Base-by-base conservation (phyloP, 768 basidiomycete genomes). In the Lyophyllum decastes region DNA sequence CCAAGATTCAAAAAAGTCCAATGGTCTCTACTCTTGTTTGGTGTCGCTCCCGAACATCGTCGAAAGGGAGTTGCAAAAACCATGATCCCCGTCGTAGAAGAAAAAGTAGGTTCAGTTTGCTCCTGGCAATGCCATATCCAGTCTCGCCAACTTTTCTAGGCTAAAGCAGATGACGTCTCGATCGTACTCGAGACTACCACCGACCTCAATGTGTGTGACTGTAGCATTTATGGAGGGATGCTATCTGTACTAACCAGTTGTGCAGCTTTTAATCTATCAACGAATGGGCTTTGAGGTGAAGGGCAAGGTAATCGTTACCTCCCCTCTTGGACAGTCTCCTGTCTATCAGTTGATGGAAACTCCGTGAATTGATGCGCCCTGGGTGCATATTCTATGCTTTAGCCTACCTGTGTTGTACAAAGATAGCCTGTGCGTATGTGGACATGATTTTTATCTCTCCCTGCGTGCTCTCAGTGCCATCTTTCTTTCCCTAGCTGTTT, bases 21-120 rank as follows among this genome's bases (percentile, higher is more conserved):
- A 4, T 73, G 72, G 70, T 61, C 68, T 47, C 60, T 73, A 17
- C 68, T 69, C 11, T 54, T 71, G 12, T 70, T 75, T 49, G 72
- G 66, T 2, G 67, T 73, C 25, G 43, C 61, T 17, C 70, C 67
- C 14, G 58, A 62, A 1, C 65, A 72, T 44, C 72, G 72, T 19
- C 63, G 69, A 4, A 71, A 70, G 52, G 72, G 72, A 11, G 63
- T 68, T 11, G 72, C 66, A n/a, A 70, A 67, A 51, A 59, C 59
- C 1, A 33, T 71, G 53, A 63, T 71, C 47, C 57, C 64, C 24
- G 62, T 59, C 9, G 68, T 57, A 6, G 70, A 73, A 51, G 58
- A 64, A 8, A 55, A 59, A 63, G 71, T 72, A 24, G 43, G 57
- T 17, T 27, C 21, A 16, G 47, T 19, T 11, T 17, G 22, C 30